phyloP scores from a whole-genome alignment of 441 rosid species.

The Erodium texanum region DNA sequence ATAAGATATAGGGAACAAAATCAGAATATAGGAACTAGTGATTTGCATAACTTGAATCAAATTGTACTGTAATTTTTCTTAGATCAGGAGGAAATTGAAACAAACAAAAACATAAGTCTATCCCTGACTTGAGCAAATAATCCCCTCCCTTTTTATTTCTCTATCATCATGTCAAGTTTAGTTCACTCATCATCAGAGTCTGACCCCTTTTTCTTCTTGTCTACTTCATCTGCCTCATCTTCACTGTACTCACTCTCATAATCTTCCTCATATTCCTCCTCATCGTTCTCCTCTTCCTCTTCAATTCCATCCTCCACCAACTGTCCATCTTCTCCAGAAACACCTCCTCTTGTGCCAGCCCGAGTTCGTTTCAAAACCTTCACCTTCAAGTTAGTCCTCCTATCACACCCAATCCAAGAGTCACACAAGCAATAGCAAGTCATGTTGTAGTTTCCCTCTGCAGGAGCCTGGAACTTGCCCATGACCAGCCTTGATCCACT shows the following conservation, averaged over 20 bases:
- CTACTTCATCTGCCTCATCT: conserved; percentile 72
- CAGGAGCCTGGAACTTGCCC: conserved; percentile 83
- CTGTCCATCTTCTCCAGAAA: conserved; percentile 55
- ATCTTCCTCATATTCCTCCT: conserved; percentile 75
- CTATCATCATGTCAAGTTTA: not conserved
- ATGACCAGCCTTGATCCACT: conserved; percentile 72
- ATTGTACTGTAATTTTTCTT: not conserved
- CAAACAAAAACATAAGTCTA: not conserved
- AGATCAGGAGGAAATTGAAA: not conserved
- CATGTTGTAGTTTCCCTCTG: conserved; percentile 78
- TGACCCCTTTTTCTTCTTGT: conserved; percentile 42
- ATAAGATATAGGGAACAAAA: not conserved
- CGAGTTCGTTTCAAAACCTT: conserved; percentile 80
- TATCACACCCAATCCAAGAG: conserved; percentile 92
- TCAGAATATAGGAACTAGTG: not conserved
- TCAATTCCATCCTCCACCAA: conserved; percentile 72
- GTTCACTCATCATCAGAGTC: not conserved
- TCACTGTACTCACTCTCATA: conserved; percentile 92
- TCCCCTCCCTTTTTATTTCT: not conserved
- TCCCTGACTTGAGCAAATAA: no score
- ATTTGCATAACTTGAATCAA: not conserved
- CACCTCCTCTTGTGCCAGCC: conserved; percentile 64
- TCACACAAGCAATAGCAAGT: conserved; percentile 81
- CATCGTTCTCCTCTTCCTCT: conserved; percentile 85
- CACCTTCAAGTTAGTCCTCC: conserved; percentile 51